Percentiles rank a stretch among this genome's conserved stretches.
Conservation (phyloP, 352 stramenopile genomes). For the Plasmopara viticola region DNA sequence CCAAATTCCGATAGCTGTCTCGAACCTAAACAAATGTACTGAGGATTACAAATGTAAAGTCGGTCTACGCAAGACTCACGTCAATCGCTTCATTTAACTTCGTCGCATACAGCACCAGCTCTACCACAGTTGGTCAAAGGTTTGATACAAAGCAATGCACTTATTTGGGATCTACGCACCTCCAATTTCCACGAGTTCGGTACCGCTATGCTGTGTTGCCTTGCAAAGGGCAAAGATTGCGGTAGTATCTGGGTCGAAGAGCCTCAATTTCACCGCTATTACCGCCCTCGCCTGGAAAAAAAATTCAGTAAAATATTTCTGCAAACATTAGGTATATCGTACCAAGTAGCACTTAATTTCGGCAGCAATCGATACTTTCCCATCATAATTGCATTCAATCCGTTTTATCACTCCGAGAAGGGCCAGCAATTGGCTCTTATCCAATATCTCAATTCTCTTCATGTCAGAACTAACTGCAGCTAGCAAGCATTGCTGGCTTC, state of each 20-base stretch:
- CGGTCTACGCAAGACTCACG: conserved; percentile 15
- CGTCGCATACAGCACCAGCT: conserved; percentile 51
- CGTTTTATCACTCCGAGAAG: conserved; percentile 42
- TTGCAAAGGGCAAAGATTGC: conserved; percentile 49
- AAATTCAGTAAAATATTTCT: conserved; percentile 1
- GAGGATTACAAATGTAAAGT: conserved; percentile 2
- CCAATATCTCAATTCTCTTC: conserved; percentile 43
- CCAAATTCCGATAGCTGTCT: conserved; percentile 44
- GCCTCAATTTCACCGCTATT: conserved; percentile 50
- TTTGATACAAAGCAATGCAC: neutral
- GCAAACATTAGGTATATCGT: conserved; percentile 4
- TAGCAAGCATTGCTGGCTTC: conserved; percentile 42
- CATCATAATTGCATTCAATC: conserved; percentile 21
- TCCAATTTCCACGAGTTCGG: conserved; percentile 49
- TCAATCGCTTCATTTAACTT: conserved; percentile 45
- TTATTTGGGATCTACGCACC: conserved; percentile 20
- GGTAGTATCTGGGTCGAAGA: conserved; percentile 52
- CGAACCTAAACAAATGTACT: conserved; percentile 30
- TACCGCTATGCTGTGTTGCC: conserved; percentile 21
- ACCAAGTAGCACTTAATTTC: conserved; percentile 34
- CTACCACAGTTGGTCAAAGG: conserved; percentile 13
- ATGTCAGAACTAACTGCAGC: conserved; percentile 53
- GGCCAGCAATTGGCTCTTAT: conserved; percentile 23
- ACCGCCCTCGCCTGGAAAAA: conserved; percentile 34
- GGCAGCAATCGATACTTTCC: conserved; percentile 8